Conservation (phyloP, 495 filamentous ascomycete genomes). For the Penicillium taxi region DNA sequence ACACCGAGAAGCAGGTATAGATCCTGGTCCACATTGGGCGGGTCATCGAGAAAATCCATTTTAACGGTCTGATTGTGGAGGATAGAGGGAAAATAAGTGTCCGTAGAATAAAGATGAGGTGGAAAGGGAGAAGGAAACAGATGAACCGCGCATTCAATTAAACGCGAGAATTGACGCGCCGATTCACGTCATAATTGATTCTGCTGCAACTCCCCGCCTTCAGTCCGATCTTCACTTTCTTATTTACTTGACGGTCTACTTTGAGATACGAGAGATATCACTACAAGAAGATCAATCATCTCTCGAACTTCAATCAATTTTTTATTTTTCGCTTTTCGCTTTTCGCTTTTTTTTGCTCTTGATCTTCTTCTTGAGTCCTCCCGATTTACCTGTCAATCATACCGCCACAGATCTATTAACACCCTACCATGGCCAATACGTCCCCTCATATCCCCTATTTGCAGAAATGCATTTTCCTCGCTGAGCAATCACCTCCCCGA, state of each 20-base stretch:
- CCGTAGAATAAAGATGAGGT: too few species aligned
- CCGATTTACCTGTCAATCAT: too few species aligned
- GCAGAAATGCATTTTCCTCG: conserved; percentile 61
- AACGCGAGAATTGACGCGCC: conserved; percentile 23
- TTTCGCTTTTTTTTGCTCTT: too few species aligned
- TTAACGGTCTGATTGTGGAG: too few species aligned
- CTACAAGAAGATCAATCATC: too few species aligned
- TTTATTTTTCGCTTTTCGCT: too few species aligned
- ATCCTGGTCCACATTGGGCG: conserved; percentile 53
- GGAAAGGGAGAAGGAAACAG: not conserved
- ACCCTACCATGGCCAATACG: conserved; percentile 10
- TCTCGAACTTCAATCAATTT: too few species aligned
- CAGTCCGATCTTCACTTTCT: not conserved
- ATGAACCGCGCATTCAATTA: conserved; percentile 2
- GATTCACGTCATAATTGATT: conserved; percentile 18
- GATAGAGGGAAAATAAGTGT: too few species aligned
- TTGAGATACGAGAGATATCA: too few species aligned
- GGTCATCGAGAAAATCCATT: conserved; percentile 16
- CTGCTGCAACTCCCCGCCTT: conserved; percentile 17
- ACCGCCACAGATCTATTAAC: not conserved
- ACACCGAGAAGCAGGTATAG: conserved; percentile 85
- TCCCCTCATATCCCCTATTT: conserved; percentile 58
- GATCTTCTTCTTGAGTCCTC: too few species aligned
- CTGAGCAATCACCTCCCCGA: conserved; percentile 68
- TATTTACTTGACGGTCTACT: too few species aligned